Conservation (phyloP, 208 protist genomes). For the Wallacemonas rigidus region DNA sequence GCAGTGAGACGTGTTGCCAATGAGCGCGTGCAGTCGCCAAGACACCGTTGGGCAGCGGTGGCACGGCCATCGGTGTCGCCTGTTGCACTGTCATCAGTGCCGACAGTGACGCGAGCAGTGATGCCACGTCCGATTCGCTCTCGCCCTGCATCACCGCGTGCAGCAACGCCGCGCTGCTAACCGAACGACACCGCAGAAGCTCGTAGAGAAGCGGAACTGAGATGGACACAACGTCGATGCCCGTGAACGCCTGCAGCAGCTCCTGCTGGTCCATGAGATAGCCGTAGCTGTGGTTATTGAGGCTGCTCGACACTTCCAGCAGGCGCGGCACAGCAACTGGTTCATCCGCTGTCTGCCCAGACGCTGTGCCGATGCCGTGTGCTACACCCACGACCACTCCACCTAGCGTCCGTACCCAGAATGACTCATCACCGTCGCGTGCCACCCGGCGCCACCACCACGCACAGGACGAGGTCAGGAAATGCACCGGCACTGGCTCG, state of each 20-base stretch:
- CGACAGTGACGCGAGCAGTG: background rate
- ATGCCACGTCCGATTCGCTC: background rate
- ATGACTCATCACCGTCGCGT: background rate
- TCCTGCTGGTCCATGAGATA: background rate
- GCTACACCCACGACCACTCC: constrained; percentile 1
- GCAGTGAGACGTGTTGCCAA: background rate
- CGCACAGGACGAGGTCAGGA: background rate
- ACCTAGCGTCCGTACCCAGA: background rate
- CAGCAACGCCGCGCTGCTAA: background rate
- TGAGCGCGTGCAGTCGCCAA: background rate
- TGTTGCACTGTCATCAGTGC: constrained; percentile 1
- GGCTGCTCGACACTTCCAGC: constrained; percentile 3
- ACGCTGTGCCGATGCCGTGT: too few species aligned
- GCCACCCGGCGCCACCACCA: constrained; percentile 2
- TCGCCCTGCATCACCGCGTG: background rate
- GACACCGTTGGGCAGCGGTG: too few species aligned
- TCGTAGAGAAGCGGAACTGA: constrained; percentile 13
- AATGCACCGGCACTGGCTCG: background rate
- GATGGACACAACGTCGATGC: background rate
- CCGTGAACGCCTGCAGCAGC: background rate
- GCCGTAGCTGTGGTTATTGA: constrained; percentile 12
- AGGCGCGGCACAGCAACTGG: too few species aligned
- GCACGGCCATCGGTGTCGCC: too few species aligned
- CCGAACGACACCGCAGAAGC: background rate
- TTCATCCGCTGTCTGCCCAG: too few species aligned